Evolutionary conservation across 2,329 filamentous ascomycete genomes (phyloP).

Genomic region (Coniochaeta ligniaria): DNA sequence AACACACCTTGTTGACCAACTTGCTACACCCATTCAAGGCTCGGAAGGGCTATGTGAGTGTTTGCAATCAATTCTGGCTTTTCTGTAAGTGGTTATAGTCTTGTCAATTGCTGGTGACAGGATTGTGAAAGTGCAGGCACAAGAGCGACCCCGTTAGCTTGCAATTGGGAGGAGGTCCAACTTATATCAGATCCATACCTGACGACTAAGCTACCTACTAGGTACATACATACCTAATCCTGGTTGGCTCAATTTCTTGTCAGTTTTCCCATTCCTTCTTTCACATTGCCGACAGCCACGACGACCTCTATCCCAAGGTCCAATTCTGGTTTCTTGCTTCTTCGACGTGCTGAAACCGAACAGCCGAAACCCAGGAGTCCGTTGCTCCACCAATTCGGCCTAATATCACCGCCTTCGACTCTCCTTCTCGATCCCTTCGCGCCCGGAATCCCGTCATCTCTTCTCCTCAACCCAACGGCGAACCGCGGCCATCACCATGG

Average conservation of each 20-base stretch:
- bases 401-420: background rate
- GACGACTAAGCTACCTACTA: background rate
- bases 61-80: background rate
- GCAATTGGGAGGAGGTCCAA: background rate
- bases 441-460: background rate
- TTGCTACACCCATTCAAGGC: background rate
- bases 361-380: background rate
- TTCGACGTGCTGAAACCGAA: background rate
- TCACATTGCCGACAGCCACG: background rate
- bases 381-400: background rate
- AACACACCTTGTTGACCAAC: background rate
- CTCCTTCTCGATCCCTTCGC: background rate
- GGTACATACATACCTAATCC: background rate
- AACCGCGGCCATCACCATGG: slow-evolving; percentile 27
- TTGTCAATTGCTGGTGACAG: background rate
- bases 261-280: slow-evolving; percentile 1
- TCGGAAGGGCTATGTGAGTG: background rate
- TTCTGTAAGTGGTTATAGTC: background rate
- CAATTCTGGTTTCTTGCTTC: background rate
- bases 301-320: background rate
- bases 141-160: background rate
- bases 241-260: slow-evolving; percentile 1
- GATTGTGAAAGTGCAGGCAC: background rate
- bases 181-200: background rate
- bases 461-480: background rate